These are phyloP conservation scores for Ophiocordyceps australis DNA, from an alignment of 2,329 filamentous ascomycete genomes.

Conservation along the genomic window DNA sequence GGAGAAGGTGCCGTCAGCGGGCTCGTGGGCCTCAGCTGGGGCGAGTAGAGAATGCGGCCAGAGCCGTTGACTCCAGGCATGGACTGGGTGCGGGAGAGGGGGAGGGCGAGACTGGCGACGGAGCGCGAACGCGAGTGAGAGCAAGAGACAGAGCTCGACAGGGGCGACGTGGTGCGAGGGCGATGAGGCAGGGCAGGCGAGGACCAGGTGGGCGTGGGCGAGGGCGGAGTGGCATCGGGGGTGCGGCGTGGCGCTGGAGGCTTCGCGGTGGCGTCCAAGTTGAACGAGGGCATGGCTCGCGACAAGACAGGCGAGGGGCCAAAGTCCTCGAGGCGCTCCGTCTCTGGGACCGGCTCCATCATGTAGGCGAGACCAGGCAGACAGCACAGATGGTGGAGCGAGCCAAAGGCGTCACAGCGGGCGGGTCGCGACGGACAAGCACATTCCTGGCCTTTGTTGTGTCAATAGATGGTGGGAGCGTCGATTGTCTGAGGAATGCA, in stretches of 20 bases:
- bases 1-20: constrained; percentile 34
- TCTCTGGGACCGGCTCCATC: constrained; percentile 53
- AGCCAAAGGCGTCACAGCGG: not conserved
- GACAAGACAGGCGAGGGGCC: constrained; percentile 36
- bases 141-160: constrained; percentile 27
- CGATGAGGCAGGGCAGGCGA: constrained; percentile 31
- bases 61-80: constrained; percentile 43
- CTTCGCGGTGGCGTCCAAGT: constrained; percentile 27
- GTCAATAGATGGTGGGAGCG: no score
- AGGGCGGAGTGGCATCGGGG: constrained; percentile 35
- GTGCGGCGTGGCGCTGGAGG: constrained; percentile 36
- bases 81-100: constrained; percentile 45
- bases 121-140: constrained; percentile 43
- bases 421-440: no score
- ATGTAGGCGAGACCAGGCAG: constrained; percentile 5
- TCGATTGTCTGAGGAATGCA: no score
- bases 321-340: constrained; percentile 50
- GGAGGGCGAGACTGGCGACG: constrained; percentile 31
- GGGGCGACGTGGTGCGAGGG: constrained; percentile 42
- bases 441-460: no score
- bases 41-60: constrained; percentile 37
- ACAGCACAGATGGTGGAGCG: constrained; percentile 1
- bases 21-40: constrained; percentile 33
- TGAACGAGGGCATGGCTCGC: constrained; percentile 14
- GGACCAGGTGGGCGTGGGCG: constrained; percentile 33